Conservation (phyloP, 352 stramenopile species). For the Globisporangium alternatum region DNA sequence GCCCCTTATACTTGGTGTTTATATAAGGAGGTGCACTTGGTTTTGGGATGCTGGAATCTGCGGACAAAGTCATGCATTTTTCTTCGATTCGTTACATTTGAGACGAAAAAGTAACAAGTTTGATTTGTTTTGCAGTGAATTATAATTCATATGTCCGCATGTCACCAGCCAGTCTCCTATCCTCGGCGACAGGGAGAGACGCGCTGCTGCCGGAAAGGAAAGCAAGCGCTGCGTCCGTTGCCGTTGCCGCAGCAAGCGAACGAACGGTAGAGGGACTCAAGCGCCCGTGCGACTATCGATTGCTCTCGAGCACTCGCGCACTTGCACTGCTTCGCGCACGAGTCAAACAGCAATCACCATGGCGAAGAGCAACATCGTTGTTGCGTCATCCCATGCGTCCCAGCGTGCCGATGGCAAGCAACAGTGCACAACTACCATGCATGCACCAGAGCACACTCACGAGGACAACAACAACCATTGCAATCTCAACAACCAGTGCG, state of each 20-base stretch:
- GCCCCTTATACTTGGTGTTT: too few relatives aligned
- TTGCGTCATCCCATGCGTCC: neutral
- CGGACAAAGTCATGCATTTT: too few relatives aligned
- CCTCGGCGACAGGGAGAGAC: neutral
- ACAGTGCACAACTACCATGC: neutral
- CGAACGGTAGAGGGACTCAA: neutral
- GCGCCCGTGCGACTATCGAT: neutral
- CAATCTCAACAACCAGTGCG: neutral
- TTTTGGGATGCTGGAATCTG: too few relatives aligned
- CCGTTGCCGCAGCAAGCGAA: neutral
- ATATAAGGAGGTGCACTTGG: too few relatives aligned
- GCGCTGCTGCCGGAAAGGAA: neutral
- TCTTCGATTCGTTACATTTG: too few relatives aligned
- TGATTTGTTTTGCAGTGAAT: too few relatives aligned
- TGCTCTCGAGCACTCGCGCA: neutral
- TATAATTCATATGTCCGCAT: too few relatives aligned
- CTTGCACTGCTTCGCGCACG: neutral
- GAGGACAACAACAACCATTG: neutral
- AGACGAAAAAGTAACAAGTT: too few relatives aligned
- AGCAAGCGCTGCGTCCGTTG: neutral
- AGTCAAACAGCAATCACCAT: conserved; percentile 1
- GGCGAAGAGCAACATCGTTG: neutral
- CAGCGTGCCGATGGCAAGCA: neutral
- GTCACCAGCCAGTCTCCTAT: too few relatives aligned
- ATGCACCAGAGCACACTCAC: neutral